These are phyloP conservation scores for Saccharomycopsis lassenensis DNA, from an alignment of 805 yeast species.

Conservation along the genomic window DNA sequence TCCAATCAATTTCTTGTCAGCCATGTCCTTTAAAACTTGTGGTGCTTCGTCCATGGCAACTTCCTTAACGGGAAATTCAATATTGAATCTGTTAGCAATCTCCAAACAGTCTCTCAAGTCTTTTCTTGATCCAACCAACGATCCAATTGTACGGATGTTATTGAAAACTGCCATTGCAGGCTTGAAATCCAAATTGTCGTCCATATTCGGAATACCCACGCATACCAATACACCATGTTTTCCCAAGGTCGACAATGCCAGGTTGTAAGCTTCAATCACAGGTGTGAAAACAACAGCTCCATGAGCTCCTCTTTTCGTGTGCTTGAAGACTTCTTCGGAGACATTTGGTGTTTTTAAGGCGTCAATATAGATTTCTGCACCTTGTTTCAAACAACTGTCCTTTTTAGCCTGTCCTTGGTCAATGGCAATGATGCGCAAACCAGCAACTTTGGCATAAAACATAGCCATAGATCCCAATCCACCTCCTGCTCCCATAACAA, in stretches of 20 bases:
- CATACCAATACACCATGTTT: slow-evolving; percentile 19
- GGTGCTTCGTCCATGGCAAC: slow-evolving; percentile 12
- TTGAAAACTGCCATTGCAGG: slow-evolving; percentile 17
- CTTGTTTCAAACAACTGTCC: slow-evolving; percentile 39
- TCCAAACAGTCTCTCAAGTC: slow-evolving; percentile 21
- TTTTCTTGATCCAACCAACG: slow-evolving; percentile 21
- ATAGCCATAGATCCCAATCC: slow-evolving; percentile 70
- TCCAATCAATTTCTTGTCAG: slow-evolving; percentile 19
- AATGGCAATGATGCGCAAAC: slow-evolving; percentile 56
- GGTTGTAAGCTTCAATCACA: slow-evolving; percentile 15
- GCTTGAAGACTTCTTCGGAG: slow-evolving; percentile 29
- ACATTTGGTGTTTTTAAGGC: slow-evolving; percentile 41
- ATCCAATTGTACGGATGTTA: slow-evolving; percentile 18
- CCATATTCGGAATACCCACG: slow-evolving; percentile 20
- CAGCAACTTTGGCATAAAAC: slow-evolving; percentile 71
- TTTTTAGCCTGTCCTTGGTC: slow-evolving; percentile 68
- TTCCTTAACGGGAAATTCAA: slow-evolving; percentile 18
- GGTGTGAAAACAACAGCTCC: slow-evolving; percentile 36
- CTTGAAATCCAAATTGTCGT: slow-evolving; percentile 13
- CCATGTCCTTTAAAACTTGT: slow-evolving; percentile 18
- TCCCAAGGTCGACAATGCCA: slow-evolving; percentile 18
- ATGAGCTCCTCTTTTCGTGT: slow-evolving; percentile 56
- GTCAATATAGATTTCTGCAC: slow-evolving; percentile 56
- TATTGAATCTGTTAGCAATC: slow-evolving; percentile 19
- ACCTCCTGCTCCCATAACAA: slow-evolving; percentile 73